Base-by-base conservation (phyloP, 345 rosid species). In the Lumnitzera littorea region DNA sequence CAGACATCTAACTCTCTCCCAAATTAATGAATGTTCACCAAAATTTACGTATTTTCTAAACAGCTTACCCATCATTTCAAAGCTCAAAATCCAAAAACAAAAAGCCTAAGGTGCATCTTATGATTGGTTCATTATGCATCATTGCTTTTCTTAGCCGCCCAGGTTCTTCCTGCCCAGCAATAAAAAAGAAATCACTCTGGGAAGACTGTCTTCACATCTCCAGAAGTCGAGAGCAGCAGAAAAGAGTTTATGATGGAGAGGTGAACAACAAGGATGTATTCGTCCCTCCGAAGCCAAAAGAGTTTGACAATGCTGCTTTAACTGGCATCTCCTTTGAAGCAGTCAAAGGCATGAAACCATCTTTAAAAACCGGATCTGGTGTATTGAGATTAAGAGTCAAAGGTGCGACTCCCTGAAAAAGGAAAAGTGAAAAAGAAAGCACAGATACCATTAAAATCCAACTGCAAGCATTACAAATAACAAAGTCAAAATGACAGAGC, bases 281-380 rank as follows among this genome's bases (percentile, higher is more conserved):
- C 43, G 97, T 86, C 63, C 97, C 99, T 61, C 99, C 96, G 66
- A 90, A 94, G 62, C 91, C 99, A 62, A 94, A 94, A 48, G 96
- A 90, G 68, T 88, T 86, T 8, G 96, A 90, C 82, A 94, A 62
- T n/a, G 92, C 86, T 13, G 82, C 89, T 65, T 72, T 66, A 67
- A 90, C 24, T 9, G 52, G 73, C 96, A 90, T 83, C 81, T 88
- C 74, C 61, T 77, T 84, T 0, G 96, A 86, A 62, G 77, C 63
- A 43, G 76, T 78, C 77, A 86, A 77, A 43, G 96, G 99, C 74
- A 68, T 71, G 74, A 88, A 94, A 24, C 48, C 58, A 23, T 76
- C 73, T 27, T 68, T 72, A 62, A 94, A 88, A 54, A 86, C 66
- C 15, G 95, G 96, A 72, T 94, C 99, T 13, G 92, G 95, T 75